These are phyloP conservation scores for Hypholoma sublateritium DNA, from an alignment of 768 basidiomycete genomes.

Conservation along the genomic window DNA sequence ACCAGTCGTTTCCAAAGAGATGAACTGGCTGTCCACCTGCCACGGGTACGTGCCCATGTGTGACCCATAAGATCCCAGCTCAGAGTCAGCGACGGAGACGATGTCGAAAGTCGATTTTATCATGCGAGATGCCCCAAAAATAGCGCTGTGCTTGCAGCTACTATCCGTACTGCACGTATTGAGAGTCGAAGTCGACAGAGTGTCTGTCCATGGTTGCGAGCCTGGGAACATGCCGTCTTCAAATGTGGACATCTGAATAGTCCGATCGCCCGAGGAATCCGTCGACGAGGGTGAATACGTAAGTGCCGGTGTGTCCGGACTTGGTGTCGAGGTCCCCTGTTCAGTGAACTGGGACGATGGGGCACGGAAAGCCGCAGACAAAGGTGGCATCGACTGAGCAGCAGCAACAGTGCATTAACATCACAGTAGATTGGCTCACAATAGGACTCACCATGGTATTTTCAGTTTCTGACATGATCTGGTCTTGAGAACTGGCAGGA, in stretches of 20 bases:
- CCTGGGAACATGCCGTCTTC: conserved; percentile 30
- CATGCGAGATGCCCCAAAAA: neutral
- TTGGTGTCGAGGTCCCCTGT: conserved; percentile 25
- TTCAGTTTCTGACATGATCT: neutral
- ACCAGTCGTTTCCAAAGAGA: conserved; percentile 13
- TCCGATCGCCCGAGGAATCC: conserved; percentile 52
- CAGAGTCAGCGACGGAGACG: conserved; percentile 5
- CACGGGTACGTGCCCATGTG: conserved; percentile 9
- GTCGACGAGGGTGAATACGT: conserved; percentile 62
- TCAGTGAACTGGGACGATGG: neutral
- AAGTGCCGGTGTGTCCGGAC: conserved; percentile 57
- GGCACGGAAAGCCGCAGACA: neutral
- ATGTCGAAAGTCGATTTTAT: neutral
- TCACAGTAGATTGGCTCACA: no score
- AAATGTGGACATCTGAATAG: conserved; percentile 55
- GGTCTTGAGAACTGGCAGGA: neutral
- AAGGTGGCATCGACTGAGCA: neutral
- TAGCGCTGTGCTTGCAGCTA: neutral
- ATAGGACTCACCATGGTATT: no score
- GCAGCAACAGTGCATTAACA: neutral
- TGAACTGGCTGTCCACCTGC: conserved; percentile 15
- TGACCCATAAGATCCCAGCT: neutral
- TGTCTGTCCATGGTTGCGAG: no score
- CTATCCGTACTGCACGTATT: neutral
- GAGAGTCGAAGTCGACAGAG: neutral